Evolutionary conservation across 2,329 filamentous ascomycete species (phyloP).

Genomic region (Drechslerella coelobrocha): DNA sequence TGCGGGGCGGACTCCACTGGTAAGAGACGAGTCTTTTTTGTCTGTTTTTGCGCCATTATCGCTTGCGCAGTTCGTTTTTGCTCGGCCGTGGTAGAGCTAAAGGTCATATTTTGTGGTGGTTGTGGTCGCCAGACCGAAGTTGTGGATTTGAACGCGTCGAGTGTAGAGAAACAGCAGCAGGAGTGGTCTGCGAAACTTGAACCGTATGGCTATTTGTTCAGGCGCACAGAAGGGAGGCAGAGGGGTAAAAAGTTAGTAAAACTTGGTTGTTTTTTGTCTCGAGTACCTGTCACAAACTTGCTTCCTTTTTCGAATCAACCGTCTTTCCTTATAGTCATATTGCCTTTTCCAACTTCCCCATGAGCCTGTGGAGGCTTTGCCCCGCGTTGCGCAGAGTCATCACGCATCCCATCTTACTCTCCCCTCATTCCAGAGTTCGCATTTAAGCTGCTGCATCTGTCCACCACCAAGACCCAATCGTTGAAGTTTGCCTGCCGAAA

Average conservation of each 20-base stretch:
- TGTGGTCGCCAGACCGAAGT: background rate
- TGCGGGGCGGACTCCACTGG: conserved; percentile 58
- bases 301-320: too few relatives aligned
- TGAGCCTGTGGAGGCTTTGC: conserved; percentile 28
- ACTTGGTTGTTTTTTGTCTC: background rate
- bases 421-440: conserved; percentile 9
- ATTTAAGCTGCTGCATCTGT: background rate
- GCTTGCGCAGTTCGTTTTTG: conserved; percentile 20
- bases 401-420: conserved; percentile 10
- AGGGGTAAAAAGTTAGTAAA: background rate
- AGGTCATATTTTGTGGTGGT: conserved; percentile 3
- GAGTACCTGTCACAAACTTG: too few relatives aligned
- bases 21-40: conserved; percentile 50
- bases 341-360: too few relatives aligned
- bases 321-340: too few relatives aligned
- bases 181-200: conserved; percentile 36
- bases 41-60: conserved; percentile 1
- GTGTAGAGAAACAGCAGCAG: too few relatives aligned
- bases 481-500: too few relatives aligned
- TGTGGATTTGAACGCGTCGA: conserved; percentile 1
- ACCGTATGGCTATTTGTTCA: conserved; percentile 16
- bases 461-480: too few relatives aligned
- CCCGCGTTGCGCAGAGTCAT: conserved; percentile 12
- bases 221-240: conserved; percentile 14
- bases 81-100: conserved; percentile 33